Evolutionary conservation across 208 protist genomes (phyloP).

Genomic region (Crithidia thermophila): DNA sequence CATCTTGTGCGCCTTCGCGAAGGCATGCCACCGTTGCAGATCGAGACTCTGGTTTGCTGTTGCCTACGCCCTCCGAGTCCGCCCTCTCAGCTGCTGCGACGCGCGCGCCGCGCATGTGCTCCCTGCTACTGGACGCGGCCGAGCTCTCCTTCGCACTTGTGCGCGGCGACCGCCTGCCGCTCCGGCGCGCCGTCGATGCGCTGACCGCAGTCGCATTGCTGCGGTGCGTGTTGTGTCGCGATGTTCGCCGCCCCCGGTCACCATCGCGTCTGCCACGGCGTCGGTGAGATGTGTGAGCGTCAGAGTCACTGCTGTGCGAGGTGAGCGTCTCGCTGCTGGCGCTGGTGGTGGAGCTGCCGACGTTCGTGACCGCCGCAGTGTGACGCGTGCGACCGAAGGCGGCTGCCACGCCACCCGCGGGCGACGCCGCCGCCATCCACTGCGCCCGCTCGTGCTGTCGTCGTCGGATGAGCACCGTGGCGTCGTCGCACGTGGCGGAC

Average conservation of each 20-base stretch:
- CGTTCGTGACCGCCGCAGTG: background rate
- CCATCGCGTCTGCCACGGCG: background rate
- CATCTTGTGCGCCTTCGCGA: too few species aligned
- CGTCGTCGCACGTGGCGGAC: constrained; percentile 43
- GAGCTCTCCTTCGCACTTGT: background rate
- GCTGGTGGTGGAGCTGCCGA: constrained; percentile 18
- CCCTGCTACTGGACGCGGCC: background rate
- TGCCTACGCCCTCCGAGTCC: background rate
- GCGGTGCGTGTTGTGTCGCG: background rate
- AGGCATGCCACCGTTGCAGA: too few species aligned
- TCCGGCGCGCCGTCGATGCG: constrained; percentile 8
- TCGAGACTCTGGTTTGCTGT: too few species aligned
- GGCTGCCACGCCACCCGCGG: background rate
- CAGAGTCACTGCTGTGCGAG: background rate
- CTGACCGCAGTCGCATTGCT: constrained; percentile 7
- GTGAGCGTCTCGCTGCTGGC: constrained; percentile 29
- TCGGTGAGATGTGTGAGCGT: background rate
- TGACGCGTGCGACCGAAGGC: background rate
- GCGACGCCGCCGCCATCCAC: constrained; percentile 31
- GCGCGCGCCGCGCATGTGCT: too few species aligned
- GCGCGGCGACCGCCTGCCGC: background rate
- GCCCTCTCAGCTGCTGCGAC: background rate
- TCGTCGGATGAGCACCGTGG: constrained; percentile 30
- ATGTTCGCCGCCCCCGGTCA: background rate
- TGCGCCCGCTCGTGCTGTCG: constrained; percentile 35